These are phyloP conservation scores for Tricholomella constricta DNA, from an alignment of 768 basidiomycete species.

Conservation along the genomic window DNA sequence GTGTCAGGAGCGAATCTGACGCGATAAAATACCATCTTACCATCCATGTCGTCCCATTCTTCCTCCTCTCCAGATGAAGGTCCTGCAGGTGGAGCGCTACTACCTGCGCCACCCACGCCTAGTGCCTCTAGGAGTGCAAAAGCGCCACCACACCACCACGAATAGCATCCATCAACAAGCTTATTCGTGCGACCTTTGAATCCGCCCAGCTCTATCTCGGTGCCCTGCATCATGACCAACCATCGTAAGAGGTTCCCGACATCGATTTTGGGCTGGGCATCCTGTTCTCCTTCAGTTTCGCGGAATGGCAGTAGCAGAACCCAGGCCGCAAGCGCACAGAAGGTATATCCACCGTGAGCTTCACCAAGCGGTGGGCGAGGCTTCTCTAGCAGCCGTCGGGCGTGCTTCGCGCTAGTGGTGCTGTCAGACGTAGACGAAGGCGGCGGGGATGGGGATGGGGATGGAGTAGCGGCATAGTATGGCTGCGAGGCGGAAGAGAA, in stretches of 20 bases:
- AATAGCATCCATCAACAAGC: slow-evolving; percentile 98
- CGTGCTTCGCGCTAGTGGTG: not conserved
- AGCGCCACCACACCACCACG: slow-evolving; percentile 98
- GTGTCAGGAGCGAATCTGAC: slow-evolving; percentile 1
- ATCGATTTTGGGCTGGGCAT: slow-evolving; percentile 51
- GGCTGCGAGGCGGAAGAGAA: slow-evolving; percentile 82
- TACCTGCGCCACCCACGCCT: slow-evolving; percentile 37
- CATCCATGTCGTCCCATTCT: slow-evolving; percentile 75
- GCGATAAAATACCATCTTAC: slow-evolving; percentile 34
- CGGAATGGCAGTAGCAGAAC: slow-evolving; percentile 69
- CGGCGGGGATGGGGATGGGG: slow-evolving; percentile 29
- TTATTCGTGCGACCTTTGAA: slow-evolving; percentile 96
- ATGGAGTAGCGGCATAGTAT: slow-evolving; percentile 43
- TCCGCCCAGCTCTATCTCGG: slow-evolving; percentile 82
- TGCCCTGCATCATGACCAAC: slow-evolving; percentile 85
- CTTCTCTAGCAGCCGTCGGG: slow-evolving; percentile 10
- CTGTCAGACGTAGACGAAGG: not conserved
- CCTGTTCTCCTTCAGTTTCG: slow-evolving; percentile 9
- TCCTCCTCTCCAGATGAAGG: slow-evolving; percentile 36
- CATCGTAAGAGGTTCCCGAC: slow-evolving; percentile 67
- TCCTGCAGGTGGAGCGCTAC: slow-evolving; percentile 30
- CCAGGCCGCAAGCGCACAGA: slow-evolving; percentile 88
- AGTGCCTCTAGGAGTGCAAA: slow-evolving; percentile 76
- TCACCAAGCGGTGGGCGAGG: slow-evolving; percentile 86
- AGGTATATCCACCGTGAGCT: slow-evolving; percentile 97